These are phyloP conservation scores for Mycena filopes DNA, from an alignment of 768 basidiomycete genomes.

Conservation along the genomic window DNA sequence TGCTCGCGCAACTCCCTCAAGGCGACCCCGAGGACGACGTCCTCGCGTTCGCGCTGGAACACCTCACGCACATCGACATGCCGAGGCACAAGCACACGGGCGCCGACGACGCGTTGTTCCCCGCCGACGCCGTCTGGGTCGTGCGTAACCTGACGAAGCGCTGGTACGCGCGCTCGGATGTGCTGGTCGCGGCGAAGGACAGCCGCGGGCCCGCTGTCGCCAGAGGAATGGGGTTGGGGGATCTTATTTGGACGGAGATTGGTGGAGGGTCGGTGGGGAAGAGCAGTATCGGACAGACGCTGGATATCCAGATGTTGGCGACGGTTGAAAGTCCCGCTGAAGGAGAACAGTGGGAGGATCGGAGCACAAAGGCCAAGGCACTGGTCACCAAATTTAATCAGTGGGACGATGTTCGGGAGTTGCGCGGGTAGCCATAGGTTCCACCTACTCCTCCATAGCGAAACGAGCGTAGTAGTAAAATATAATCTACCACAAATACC, in stretches of 20 bases:
- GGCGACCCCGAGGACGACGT: conserved; percentile 1
- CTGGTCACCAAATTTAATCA: no score
- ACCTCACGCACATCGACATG: conserved; percentile 5
- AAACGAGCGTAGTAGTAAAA: no score
- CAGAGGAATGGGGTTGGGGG: neutral
- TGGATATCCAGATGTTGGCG: conserved; percentile 3
- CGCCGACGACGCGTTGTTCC: conserved; percentile 9
- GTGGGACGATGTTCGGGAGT: no score
- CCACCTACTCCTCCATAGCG: no score
- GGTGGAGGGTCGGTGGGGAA: neutral
- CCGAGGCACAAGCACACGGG: neutral
- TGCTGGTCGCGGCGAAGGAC: neutral
- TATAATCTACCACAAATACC: no score
- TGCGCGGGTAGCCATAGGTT: no score
- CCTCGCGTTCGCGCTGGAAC: conserved; percentile 1
- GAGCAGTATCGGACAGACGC: neutral
- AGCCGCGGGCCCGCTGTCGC: neutral
- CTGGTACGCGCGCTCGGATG: conserved; percentile 20
- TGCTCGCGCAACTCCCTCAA: neutral
- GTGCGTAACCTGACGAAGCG: conserved; percentile 12
- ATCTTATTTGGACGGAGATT: conserved; percentile 14
- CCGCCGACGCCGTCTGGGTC: conserved; percentile 10
- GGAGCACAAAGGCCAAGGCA: neutral
- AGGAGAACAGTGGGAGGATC: conserved; percentile 1
- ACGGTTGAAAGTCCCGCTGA: neutral